Conservation (phyloP, 1,139 yeast species). For the Blastobotrys aristatus region DNA sequence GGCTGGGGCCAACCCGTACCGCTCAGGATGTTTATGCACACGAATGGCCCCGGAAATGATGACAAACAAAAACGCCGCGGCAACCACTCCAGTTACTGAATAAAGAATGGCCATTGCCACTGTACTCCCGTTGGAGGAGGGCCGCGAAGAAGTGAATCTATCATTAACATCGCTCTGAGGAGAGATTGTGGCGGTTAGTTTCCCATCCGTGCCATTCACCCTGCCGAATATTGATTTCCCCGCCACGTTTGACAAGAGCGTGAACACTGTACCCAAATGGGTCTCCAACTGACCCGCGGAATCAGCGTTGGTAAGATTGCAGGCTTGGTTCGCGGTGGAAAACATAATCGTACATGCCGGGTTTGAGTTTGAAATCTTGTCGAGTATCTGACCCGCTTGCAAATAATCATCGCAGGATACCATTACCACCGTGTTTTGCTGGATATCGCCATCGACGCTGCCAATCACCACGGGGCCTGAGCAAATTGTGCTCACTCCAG, state of each 20-base stretch:
- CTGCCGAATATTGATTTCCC: conserved; percentile 25
- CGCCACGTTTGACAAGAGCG: conserved; percentile 25
- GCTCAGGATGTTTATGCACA: conserved; percentile 35
- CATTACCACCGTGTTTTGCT: conserved; percentile 24
- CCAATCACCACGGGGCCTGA: conserved; percentile 23
- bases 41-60: conserved; percentile 35
- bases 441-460: conserved; percentile 12
- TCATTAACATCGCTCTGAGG: conserved; percentile 10
- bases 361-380: conserved; percentile 22
- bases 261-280: conserved; percentile 32
- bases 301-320: conserved; percentile 25
- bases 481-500: conserved; percentile 24
- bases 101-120: conserved; percentile 34
- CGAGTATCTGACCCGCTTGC: conserved; percentile 25
- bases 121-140: conserved; percentile 19
- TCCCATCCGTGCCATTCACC: conserved; percentile 19
- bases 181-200: conserved; percentile 20
- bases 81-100: conserved; percentile 31
- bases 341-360: conserved; percentile 32
- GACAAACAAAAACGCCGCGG: conserved; percentile 30
- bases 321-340: conserved; percentile 25
- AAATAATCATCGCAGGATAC: conserved; percentile 29
- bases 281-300: conserved; percentile 20
- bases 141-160: neutral
- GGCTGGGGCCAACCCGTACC: conserved; percentile 29